Base-by-base conservation (phyloP, 331 rosid genomes). In the Cydonia oblonga region DNA sequence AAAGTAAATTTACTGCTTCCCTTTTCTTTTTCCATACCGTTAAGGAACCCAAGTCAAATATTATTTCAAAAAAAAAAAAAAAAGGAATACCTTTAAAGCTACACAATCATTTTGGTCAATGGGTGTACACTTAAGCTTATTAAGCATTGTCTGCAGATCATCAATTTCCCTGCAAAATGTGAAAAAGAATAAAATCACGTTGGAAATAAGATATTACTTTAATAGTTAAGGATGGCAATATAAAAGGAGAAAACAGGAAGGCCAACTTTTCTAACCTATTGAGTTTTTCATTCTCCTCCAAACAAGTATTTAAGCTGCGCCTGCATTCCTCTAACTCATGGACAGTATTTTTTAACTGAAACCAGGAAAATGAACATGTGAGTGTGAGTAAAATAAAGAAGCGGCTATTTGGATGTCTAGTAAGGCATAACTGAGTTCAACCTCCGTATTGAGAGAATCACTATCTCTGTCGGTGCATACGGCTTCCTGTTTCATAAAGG, bases 231-330 rank as follows among this genome's bases (percentile, higher is more conserved):
- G 65, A 38, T 72, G 58, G 68, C 57, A 61, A 74, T 66, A 57
- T 33, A 54, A 6, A 5, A 25, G 72, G 20, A 65, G 20, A 68
- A 25, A 28, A 75, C 46, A 32, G 20, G 29, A 73, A 52, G 69
- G 72, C 26, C 42, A 64, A 79, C 71, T 63, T 19, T 16, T 58
- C 83, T 80, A 68, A 91, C 98, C 96, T 77, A 44, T 76, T 85
- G 82, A 91, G 98, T 81, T 82, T 91, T 70, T 81, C 86, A 84
- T 95, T 95, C 73, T 95, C 98, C 76, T 87, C 89, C 76, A 89
- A 81, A 86, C 98, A 95, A 86, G 82, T 78, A 24, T 81, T 82
- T 79, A 95, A 87, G 82, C 82, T 88, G 66, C 51, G 71, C 78
- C 89, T 88, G 84, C 96, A 91, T 78, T 87, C 89, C 75, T 86